Evolutionary conservation across 768 basidiomycete genomes (phyloP), one percentile per base, ranked within the genome.

Genomic region (Termitomyces sp.): DNA sequence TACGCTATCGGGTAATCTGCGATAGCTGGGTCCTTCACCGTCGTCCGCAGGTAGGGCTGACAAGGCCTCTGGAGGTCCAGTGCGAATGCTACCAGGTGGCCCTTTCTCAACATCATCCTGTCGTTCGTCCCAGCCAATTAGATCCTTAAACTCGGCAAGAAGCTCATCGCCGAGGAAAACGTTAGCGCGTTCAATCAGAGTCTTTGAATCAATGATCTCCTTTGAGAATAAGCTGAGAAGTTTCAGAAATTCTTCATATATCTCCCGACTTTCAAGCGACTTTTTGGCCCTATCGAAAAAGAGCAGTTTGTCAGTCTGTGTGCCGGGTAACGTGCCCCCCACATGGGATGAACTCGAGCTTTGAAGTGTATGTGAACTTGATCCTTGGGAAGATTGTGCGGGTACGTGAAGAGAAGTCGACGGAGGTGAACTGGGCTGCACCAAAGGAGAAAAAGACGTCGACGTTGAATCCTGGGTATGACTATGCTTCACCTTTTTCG

Each of bases 201-300:
- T 86, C 67, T 85, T 85, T 50, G 86, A 76, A 67, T 97, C 92
- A 65, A 99, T 90, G 64, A 98, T 87, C 58, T 97, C 94, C 65
- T 88, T 90, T 16, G 92, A 87, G 72, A 90, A 99, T 50, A 98
- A 79, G 68, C 86, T 89, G 52, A 98, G 80, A 28, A 98, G 78
- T 74, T 96, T 98, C 66, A 98, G 76, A 72, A 98, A 98, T 64
- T 98, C 96, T 65, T 97, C 94, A 65, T 91, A 93, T 37, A 84
- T 79, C 53, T 89, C 89, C 59, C 83, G 81, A 69, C 77, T 83
- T 67, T 91, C 91, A 8, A 93, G 72, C 0, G 84, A 76, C 62
- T 86, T 87, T 72, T 90, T 96, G 61, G 94, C 91, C 42, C 91
- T 85, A 67, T 98, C 97, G 68, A 98, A 98, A 79, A 98, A 98